Base-by-base conservation (phyloP, 2,329 filamentous ascomycete species). In the Proliferodiscus dingleyae region DNA sequence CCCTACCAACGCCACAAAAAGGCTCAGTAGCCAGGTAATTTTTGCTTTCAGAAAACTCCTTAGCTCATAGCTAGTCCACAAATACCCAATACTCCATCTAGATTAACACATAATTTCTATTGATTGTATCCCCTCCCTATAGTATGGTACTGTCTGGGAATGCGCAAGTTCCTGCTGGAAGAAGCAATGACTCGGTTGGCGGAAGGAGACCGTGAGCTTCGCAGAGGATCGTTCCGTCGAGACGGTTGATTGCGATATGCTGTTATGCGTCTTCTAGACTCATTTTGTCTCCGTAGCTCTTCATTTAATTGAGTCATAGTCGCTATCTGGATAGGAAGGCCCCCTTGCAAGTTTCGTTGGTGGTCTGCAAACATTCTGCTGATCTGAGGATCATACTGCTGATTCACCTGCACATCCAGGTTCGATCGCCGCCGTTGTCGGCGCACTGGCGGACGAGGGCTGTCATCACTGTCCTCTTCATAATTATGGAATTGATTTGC, bases 281-380 rank as follows among this genome's bases (percentile, higher is more conserved):
- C 47, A 23, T 49, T 49, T 41, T 58, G 32, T 26, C 47, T 46
- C 18, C 50, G 41, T 28, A 43, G 39, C 19, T 41, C 46, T 36
- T 50, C 37, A n/a, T 46, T 38, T 23, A 51, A 19, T n/a, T 44
- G 46, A 28, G 52, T 39, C 28, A 50, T 46, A 3, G 51, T 53
- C 19, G 46, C 50, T 3, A 51, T 45, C n/a, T 45, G 48, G 7
- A 40, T 43, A 22, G 54, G 46, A 16, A 43, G 37, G n/a, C 45
- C 40, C 5, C 44, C 53, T 49, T 49, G 50, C 29, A 57, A 42
- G 36, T 28, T 56, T 28, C 53, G 52, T 45, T 61, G 61, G 40
- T 63, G 59, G 30, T 59, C 55, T 7, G 60, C 59, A 47, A 64
- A 60, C 26, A 63, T 54, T 50, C 50, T 54, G 38, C 59, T 62